Base-by-base conservation (phyloP, 2,329 filamentous ascomycete genomes). In the Talaromyces sp. region DNA sequence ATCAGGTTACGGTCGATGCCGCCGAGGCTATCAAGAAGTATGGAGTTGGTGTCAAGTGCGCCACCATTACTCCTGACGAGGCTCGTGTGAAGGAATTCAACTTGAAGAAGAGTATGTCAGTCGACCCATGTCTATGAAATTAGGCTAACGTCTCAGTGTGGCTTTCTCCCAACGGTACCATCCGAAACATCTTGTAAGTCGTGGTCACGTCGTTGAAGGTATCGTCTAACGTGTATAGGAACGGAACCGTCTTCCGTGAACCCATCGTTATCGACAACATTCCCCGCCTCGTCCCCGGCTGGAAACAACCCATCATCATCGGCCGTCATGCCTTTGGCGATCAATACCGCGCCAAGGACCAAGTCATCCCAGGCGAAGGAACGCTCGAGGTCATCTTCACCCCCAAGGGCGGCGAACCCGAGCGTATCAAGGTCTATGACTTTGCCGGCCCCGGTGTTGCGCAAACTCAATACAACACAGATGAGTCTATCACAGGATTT, bases 1-100 rank as follows among this genome's bases (percentile, higher is more conserved):
- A 98, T 79, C 85, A 97, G 83, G 93, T 99, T 80, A 99, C 95
- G 66, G 78, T 93, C 70, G 95, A 98, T 75, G 91, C 93, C 61
- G 95, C 95, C 62, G 92, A 96, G 82, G 95, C 95, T 48, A 98
- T 98, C 83, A 93, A 96, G 86, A 96, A 97, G 85, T 97, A 98
- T 85, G 92, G 89, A 64, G 95, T 99, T 61, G 95, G 93, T 79
- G 92, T 99, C 82, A 99, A 99, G 85, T 99, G 95, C 80, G 95
- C 95, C 68, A 99, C 95, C 77, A 99, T 99, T 82, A 99, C 95
- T 48, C 95, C 95, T 42, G 95, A 99, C 77, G 95, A 99, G 86
- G 89, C 87, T 67, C 89, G 95, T 76, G 93, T 99, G 33, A 86
- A 98, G 83, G 95, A 98, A 81, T 99, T 98, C 81, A 93, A 97